Evolutionary conservation across 257 asterid species (phyloP), one percentile per base, ranked within the genome.

Genomic region (Vinca minor): DNA sequence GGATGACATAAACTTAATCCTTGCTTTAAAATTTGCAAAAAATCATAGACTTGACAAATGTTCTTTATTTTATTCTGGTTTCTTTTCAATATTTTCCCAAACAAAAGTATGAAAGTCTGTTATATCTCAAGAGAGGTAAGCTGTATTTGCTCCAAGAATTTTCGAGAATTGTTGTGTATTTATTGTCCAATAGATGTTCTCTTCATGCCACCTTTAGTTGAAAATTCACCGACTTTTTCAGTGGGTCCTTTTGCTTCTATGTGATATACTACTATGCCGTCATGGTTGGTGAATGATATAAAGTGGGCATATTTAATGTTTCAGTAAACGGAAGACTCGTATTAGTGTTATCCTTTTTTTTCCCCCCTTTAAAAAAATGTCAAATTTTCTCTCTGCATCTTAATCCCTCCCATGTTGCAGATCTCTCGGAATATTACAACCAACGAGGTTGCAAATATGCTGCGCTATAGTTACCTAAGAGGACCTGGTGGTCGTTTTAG

Each of bases 361-460:
- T 25, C 20, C 1, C n/a, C n/a, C n/a, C n/a, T n/a, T n/a, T n/a
- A n/a, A n/a, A n/a, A 0, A 1, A 23, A 11, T 4, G 25, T 15
- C 21, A 14, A 53, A 15, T 5, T n/a, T 47, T 26, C 59, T 15
- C 32, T n/a, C 18, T 17, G 18, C 42, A 7, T 1, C 4, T 52
- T 2, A 25, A n/a, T 21, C 46, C 25, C 26, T 38, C 45, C 35
- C 36, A 23, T 75, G 75, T 63, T 68, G 36, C 96, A 93, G 99
- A 89, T 93, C 57, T 79, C 94, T 70, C 95, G 94, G 65, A 93
- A 89, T 71, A 84, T 93, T 21, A 93, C 99, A 20, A 93, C 99
- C 54, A 93, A 93, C 29, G 99, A 93, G 81, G 85, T 87, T 86
- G 87, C 91, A 66, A 93, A 89, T 79, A 55, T 81, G 69, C 71